Base-by-base conservation (phyloP, 2,329 filamentous ascomycete species). In the Fusarium anthophilum region DNA sequence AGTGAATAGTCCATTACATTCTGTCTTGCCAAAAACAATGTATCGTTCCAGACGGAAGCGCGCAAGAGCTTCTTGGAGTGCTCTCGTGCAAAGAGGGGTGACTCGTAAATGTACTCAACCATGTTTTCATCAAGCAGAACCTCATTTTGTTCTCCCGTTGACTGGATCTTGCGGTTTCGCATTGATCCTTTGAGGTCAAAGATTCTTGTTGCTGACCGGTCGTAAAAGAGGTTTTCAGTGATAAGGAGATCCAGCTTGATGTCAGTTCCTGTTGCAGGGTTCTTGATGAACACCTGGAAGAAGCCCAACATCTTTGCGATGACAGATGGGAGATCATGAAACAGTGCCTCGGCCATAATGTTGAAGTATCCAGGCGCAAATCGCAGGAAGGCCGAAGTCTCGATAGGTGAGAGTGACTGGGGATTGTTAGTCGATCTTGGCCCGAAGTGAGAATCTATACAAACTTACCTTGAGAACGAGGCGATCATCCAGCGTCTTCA, bases 291-390 rank as follows among this genome's bases (percentile, higher is more conserved):
- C 55, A 99, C 93, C 78, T 98, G 96, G 84, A 98, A 99, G 81
- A 99, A 97, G 1, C 96, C 96, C 61, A 99, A 90, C 96, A 99
- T 99, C 85, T 99, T 99, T 37, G 96, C 96, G 79, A 99, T 99
- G 47, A 98, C 96, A 3, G 94, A 97, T 2, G 96, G 96, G 5
- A 99, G 87, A 76, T 96, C 95, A 78, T 98, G 95, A 85, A 99
- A 99, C 22, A 99, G 87, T 12, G 95, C 95, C 80, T 98, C 94
- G 18, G 95, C 94, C 92, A 98, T 98, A 81, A 99, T 97, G 77
- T 92, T 93, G 82, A 99, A 99, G 84, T 99, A 99, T 43, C 96
- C 95, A 3, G 96, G 96, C 1, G 96, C 97, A 80, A 99, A 99
- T 76, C 93, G 93, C 76, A 98, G 89, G 82, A 99, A 99, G 0